Evolutionary conservation across 2,329 filamentous ascomycete species (phyloP).

Genomic region (Gremmenia infestans): DNA sequence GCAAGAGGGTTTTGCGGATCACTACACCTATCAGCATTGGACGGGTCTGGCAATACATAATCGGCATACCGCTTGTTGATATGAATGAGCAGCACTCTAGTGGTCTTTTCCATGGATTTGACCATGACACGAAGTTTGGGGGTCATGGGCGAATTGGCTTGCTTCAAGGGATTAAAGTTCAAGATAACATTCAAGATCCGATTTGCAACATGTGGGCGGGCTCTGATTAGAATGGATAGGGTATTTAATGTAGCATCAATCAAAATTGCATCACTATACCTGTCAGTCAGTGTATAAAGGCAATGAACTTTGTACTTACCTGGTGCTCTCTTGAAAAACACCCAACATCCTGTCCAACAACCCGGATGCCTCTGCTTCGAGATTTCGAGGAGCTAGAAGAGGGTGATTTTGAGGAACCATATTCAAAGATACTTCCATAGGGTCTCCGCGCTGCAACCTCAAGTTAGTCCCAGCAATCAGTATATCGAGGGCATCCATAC

Average conservation of each 20-base stretch:
- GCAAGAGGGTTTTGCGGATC: conserved; percentile 74
- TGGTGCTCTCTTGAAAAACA: conserved; percentile 80
- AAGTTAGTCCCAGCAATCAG: conserved; percentile 10
- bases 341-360: conserved; percentile 82
- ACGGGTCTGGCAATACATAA: conserved; percentile 1
- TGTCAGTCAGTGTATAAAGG: conserved; percentile 34
- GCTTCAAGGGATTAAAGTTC: conserved; percentile 85
- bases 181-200: conserved; percentile 83
- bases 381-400: conserved; percentile 68
- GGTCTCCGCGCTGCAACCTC: conserved; percentile 55
- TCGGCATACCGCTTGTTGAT: conserved; percentile 65
- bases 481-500: conserved; percentile 47
- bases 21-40: conserved; percentile 40
- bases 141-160: conserved; percentile 71
- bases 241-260: conserved; percentile 91
- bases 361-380: conserved; percentile 91
- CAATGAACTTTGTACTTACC: conserved; percentile 47
- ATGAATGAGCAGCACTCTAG: conserved; percentile 76
- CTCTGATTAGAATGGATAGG: conserved; percentile 75
- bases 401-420: conserved; percentile 81
- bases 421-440: conserved; percentile 79
- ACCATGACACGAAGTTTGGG: conserved; percentile 75
- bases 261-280: conserved; percentile 71
- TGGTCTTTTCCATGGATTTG: conserved; percentile 93
- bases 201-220: conserved; percentile 72